Base-by-base conservation (phyloP, 306 rosid species). In the Elaeagnus macrophylla region DNA sequence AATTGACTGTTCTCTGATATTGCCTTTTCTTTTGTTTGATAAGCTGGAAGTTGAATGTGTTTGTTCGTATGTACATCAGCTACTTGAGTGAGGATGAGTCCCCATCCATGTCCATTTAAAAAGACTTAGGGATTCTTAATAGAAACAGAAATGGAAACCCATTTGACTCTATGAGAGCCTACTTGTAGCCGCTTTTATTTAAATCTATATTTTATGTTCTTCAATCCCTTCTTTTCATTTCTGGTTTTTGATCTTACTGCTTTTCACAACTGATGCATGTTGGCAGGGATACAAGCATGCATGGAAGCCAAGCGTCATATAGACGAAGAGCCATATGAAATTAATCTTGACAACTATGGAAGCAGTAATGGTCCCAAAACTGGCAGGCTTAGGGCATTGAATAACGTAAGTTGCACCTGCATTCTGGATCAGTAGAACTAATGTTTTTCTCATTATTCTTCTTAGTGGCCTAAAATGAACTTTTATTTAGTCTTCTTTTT, bases 241-340 rank as follows among this genome's bases (percentile, higher is more conserved):
- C 4, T 25, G 2, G 32, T 25, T 25, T 25, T 25, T 25, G 32
- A 2, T 25, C 32, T 25, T 2, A 25, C 32, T 25, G 32, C 2
- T 25, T 57, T 42, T 38, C 15, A 10, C 35, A 47, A 14, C 11
- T 61, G 48, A 8, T 60, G 68, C 16, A 18, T 71, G 67, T 52
- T 67, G 79, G 79, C 64, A 91, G 96, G 99, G 99, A 49, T 87
- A 53, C 82, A 71, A 63, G 94, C 84, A 57, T 80, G 89, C 78
- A 71, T 82, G 59, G 83, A 77, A 69, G 75, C 48, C 15, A 71
- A 45, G 58, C 51, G 56, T 59, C 80, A 54, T 37, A 78, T 87
- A 62, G 79, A 79, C 5, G 96, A 93, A 69, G 94, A 80, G 52
- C 81, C 79, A 14, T 93, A 71, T 64, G 96, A 93, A 77, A 68